phyloP scores from a whole-genome alignment of 2,329 filamentous ascomycete species.

The Aspergillus eucalypticola region DNA sequence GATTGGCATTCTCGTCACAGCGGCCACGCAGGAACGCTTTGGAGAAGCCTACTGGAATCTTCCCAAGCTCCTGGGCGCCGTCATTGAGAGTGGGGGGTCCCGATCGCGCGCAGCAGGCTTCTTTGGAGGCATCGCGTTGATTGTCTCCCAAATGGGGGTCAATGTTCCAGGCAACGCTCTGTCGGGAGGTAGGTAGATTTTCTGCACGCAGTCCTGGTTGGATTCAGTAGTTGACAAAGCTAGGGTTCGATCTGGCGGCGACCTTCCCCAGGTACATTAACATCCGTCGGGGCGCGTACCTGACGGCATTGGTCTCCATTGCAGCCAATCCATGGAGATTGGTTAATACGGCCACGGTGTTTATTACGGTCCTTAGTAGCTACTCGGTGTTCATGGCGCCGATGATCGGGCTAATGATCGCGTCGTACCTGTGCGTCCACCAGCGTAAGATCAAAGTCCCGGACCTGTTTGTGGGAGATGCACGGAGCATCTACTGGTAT shows the following conservation, averaged over 20 bases:
- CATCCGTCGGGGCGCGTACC: slow-evolving; percentile 56
- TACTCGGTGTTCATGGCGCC: slow-evolving; percentile 51
- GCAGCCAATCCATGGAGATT: slow-evolving; percentile 29
- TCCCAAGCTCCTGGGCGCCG: slow-evolving; percentile 25
- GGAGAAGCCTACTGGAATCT: slow-evolving; percentile 30
- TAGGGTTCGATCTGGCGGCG: slow-evolving; percentile 50
- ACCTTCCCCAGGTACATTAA: slow-evolving; percentile 57
- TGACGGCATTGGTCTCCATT: slow-evolving; percentile 42
- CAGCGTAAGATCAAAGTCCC: slow-evolving; percentile 42
- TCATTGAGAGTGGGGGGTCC: slow-evolving; percentile 24
- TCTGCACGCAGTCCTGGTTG: neutral
- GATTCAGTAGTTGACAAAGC: neutral
- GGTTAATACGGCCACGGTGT: slow-evolving; percentile 25
- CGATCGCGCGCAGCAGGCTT: slow-evolving; percentile 26
- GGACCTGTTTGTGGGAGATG: slow-evolving; percentile 40
- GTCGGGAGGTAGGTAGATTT: neutral
- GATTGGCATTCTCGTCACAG: slow-evolving; percentile 33
- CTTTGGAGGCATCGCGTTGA: slow-evolving; percentile 26
- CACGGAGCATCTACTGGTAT: slow-evolving; percentile 27
- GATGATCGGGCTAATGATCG: slow-evolving; percentile 47
- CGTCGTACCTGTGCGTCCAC: slow-evolving; percentile 49
- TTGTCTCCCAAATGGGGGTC: slow-evolving; percentile 28
- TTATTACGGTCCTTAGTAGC: slow-evolving; percentile 24
- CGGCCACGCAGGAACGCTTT: slow-evolving; percentile 29
- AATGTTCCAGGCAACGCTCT: slow-evolving; percentile 30